These are phyloP conservation scores for Fagopyrum esculentum DNA, from an alignment of 148 eudicot genomes.

Conservation along the genomic window DNA sequence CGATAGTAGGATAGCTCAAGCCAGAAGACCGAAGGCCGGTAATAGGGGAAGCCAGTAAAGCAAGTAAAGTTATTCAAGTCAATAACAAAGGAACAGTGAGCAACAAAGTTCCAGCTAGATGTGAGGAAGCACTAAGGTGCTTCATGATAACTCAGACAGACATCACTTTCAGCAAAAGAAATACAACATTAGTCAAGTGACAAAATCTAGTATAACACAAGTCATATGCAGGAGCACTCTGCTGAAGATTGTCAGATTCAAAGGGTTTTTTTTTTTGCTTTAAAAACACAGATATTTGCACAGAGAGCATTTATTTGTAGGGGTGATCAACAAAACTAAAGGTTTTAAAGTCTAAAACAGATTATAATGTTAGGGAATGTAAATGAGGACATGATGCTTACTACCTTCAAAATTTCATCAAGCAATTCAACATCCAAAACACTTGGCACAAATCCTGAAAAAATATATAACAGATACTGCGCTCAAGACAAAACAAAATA, in stretches of 20 bases:
- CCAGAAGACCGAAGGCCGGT: neutral
- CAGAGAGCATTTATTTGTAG: neutral
- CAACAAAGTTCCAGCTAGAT: neutral
- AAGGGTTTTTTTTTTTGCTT: neutral
- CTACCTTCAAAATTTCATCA: constrained; percentile 63
- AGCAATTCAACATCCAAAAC: constrained; percentile 51
- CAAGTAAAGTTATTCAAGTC: neutral
- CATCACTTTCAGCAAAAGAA: neutral
- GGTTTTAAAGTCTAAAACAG: neutral
- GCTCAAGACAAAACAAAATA: constrained; percentile 5
- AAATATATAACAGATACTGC: constrained; percentile 8
- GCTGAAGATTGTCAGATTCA: neutral
- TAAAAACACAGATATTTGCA: neutral
- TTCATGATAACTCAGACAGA: neutral
- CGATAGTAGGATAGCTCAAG: neutral
- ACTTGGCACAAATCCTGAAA: constrained; percentile 57
- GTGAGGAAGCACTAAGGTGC: neutral
- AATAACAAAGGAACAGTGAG: neutral
- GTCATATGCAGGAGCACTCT: neutral
- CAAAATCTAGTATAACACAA: neutral
- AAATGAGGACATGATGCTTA: neutral
- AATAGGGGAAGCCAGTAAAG: neutral
- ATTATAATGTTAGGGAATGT: neutral
- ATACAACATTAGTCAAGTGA: neutral
- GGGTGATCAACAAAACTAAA: neutral